A percentile compares a stretch with the other conserved stretches of the same genome.
These are phyloP conservation scores for Westerdykella sp. DNA, from an alignment of 2,329 filamentous ascomycete genomes.

Conservation along the genomic window DNA sequence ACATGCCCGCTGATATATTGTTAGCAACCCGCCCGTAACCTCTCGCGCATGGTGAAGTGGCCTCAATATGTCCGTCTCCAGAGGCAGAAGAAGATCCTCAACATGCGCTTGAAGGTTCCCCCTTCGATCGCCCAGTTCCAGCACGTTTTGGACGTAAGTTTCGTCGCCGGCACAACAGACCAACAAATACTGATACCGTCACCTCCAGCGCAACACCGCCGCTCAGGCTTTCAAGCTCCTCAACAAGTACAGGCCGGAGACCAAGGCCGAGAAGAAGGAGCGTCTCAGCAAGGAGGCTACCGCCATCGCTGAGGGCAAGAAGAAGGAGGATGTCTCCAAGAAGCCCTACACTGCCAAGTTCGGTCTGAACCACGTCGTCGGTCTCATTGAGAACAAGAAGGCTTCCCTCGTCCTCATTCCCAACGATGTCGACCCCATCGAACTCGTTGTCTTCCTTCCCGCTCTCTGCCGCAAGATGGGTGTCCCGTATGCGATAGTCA, in stretches of 20 bases:
- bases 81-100: constrained; percentile 91
- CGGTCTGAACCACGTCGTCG: constrained; percentile 91
- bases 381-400: constrained; percentile 80
- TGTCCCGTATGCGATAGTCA: constrained; percentile 93
- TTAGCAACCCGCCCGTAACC: constrained; percentile 68
- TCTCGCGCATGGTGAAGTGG: constrained; percentile 84
- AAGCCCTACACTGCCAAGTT: constrained; percentile 99
- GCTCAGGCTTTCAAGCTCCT: constrained; percentile 98
- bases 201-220: constrained; percentile 47
- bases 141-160: constrained; percentile 62
- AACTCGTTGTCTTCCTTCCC: constrained; percentile 98
- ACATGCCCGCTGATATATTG: not conserved
- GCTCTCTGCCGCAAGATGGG: constrained; percentile 99
- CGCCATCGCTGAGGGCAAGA: constrained; percentile 97
- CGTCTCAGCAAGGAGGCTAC: constrained; percentile 96
- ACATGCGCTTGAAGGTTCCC: constrained; percentile 97
- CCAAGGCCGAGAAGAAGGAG: constrained; percentile 99
- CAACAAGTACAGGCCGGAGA: constrained; percentile 99
- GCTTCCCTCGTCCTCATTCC: constrained; percentile 94
- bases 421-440: constrained; percentile 99
- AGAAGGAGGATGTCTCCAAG: constrained; percentile 98
- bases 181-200: constrained; percentile 9
- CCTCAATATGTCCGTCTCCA: constrained; percentile 92
- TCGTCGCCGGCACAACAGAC: constrained; percentile 67
- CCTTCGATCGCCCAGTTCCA: constrained; percentile 97